Evolutionary conservation across 257 asterid species (phyloP).

Genomic region (Perilla frutescens): DNA sequence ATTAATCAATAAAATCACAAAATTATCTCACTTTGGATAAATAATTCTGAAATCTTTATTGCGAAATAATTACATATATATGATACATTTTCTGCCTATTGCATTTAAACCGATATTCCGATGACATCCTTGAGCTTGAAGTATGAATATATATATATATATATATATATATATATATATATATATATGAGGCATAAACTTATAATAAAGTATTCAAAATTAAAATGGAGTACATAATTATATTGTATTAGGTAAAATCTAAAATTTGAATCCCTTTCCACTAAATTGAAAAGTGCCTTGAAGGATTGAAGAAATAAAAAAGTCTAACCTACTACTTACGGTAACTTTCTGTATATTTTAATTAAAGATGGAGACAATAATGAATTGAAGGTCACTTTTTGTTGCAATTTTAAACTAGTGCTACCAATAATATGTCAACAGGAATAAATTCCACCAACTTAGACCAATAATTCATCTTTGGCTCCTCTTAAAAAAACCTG

Average conservation of each 20-base stretch:
- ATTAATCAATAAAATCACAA: too few species aligned
- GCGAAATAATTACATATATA: too few species aligned
- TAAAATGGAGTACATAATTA: not conserved
- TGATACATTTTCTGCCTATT: too few species aligned
- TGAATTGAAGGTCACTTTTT: slow-evolving; percentile 26
- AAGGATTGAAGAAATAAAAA: not conserved
- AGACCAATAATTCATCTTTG: slow-evolving; percentile 38
- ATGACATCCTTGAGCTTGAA: too few species aligned
- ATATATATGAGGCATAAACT: too few species aligned
- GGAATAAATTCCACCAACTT: slow-evolving; percentile 29
- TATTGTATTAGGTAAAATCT: not conserved
- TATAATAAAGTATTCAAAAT: too few species aligned
- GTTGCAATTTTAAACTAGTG: slow-evolving; percentile 16
- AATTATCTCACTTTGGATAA: too few species aligned
- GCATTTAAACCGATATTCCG: too few species aligned
- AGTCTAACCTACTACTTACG: slow-evolving; percentile 27
- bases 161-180: too few species aligned
- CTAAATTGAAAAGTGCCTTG: not conserved
- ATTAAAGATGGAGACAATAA: slow-evolving; percentile 18
- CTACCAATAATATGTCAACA: slow-evolving; percentile 31
- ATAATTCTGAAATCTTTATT: too few species aligned
- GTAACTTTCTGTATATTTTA: slow-evolving; percentile 27
- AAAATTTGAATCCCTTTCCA: slow-evolving; percentile 7
- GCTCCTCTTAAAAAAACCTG: slow-evolving; percentile 26
- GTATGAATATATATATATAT: too few species aligned